A percentile compares a stretch with the other conserved stretches of the same genome.
Evolutionary conservation across 495 filamentous ascomycete species (phyloP).

Genomic region (Penicillium psychrofluorescens): DNA sequence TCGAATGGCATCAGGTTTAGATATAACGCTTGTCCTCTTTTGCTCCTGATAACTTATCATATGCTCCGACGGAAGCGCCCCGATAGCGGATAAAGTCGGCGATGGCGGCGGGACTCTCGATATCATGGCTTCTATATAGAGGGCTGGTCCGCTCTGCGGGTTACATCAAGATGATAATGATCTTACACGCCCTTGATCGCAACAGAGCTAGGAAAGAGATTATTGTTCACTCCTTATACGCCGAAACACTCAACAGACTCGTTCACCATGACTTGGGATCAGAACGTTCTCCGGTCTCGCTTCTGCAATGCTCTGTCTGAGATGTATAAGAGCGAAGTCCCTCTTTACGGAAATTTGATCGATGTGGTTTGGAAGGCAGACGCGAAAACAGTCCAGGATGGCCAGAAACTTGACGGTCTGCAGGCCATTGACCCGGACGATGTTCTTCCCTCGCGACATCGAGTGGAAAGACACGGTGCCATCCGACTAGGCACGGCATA

Average conservation of each 20-base stretch:
- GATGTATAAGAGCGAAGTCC: constrained; percentile 36
- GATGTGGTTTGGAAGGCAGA: constrained; percentile 28
- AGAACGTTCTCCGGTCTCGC: constrained; percentile 20
- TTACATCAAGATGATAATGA: too few species aligned
- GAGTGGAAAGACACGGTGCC: constrained; percentile 36
- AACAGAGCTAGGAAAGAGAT: too few species aligned
- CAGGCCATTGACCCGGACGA: constrained; percentile 14
- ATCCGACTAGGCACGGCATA: constrained; percentile 33
- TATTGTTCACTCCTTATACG: too few species aligned
- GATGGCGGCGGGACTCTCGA: constrained; percentile 1
- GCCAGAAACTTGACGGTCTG: constrained; percentile 1
- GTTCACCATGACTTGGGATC: constrained; percentile 13
- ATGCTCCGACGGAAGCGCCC: constrained; percentile 4
- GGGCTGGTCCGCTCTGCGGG: too few species aligned
- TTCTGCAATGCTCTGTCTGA: constrained; percentile 31
- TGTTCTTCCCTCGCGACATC: constrained; percentile 21
- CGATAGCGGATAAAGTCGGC: constrained; percentile 16
- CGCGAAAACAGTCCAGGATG: constrained; percentile 11
- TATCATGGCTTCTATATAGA: too few species aligned
- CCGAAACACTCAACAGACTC: not conserved
- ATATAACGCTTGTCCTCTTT: not conserved
- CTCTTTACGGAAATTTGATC: constrained; percentile 30
- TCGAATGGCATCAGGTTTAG: constrained; percentile 1
- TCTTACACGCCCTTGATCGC: too few species aligned
- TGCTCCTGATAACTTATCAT: constrained; percentile 1